Evolutionary conservation across 495 filamentous ascomycete species (phyloP).

Genomic region (Trichoderma gamsii): DNA sequence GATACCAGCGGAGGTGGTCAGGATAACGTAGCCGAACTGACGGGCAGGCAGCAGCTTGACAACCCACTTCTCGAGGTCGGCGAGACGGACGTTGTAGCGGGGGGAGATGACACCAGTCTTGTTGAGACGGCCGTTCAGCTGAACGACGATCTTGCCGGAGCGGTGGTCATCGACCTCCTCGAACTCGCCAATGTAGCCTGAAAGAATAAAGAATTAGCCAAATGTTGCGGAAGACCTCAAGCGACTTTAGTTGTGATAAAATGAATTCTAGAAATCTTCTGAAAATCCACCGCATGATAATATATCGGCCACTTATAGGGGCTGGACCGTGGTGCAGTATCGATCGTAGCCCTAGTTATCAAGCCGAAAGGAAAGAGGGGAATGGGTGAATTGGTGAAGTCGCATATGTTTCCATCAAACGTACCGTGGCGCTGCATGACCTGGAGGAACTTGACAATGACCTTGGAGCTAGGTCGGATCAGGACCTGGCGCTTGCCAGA

Average conservation of each 20-base stretch:
- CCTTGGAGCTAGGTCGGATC: constrained; percentile 94
- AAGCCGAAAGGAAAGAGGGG: constrained; percentile 58
- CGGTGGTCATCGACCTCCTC: constrained; percentile 99
- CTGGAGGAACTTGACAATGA: constrained; percentile 96
- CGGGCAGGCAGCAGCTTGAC: constrained; percentile 95
- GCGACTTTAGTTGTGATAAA: constrained; percentile 67
- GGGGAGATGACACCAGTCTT: constrained; percentile 98
- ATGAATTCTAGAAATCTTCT: constrained; percentile 78
- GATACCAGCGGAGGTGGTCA: constrained; percentile 97
- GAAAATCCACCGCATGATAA: constrained; percentile 67
- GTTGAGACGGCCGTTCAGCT: constrained; percentile 93
- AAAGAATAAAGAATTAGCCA: constrained; percentile 47
- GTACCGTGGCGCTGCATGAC: constrained; percentile 99
- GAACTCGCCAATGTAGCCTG: constrained; percentile 99
- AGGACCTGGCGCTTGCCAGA: constrained; percentile 95
- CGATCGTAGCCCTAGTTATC: constrained; percentile 98
- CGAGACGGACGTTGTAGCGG: constrained; percentile 96
- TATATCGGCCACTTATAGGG: constrained; percentile 99
- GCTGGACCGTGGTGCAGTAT: constrained; percentile 70
- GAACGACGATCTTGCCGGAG: constrained; percentile 95
- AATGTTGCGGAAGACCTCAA: constrained; percentile 79
- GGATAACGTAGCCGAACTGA: constrained; percentile 99
- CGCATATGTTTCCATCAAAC: constrained; percentile 31
- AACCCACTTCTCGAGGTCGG: constrained; percentile 98
- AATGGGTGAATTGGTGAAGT: constrained; percentile 13